Evolutionary conservation across 169 alveolate genomes (phyloP), one percentile per base, ranked within the genome.

Genomic region (Cryptosporidium parvum): DNA sequence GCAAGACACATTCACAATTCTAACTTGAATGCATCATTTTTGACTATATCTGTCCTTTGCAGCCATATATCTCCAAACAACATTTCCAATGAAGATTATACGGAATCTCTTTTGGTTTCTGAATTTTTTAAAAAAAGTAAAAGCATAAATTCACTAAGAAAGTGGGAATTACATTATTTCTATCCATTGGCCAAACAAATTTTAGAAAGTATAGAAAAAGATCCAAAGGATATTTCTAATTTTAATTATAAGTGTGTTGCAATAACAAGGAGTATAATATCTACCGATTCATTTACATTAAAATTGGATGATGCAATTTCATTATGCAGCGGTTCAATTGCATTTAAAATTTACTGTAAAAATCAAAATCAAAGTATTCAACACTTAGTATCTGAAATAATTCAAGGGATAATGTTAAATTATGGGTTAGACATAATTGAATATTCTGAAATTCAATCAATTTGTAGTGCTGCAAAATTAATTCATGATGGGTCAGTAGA

Each of bases 321-420:
- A n/a, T 53, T 80, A 39, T 80, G 89, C 31, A 80, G 75, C 29
- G 89, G 89, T 33, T 80, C 89, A 16, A 67, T 80, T 44, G 89
- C 80, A 26, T 80, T 61, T 42, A 59, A 26, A 39, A 35, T 39
- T 42, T 62, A 62, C 51, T 80, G 89, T 18, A 33, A 59, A 21
- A 62, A 42, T 42, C 52, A 39, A 23, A 33, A 80, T n/a, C 21
- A 3, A 44, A 48, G 62, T 21, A 29, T 59, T 21, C 89, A 80
- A 39, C 75, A 61, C 29, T 62, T 80, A 12, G 75, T 51, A 23
- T 80, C 89, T 18, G 89, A 80, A 45, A 59, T 80, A 0, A 62
- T 80, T 62, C 73, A 62, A 45, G 89, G 89, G 1, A 12, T 80
- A 9, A 23, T 12, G 23, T 8, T 65, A 23, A 65, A 62, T 21